Base-by-base conservation (phyloP, 2,329 filamentous ascomycete genomes). In the Dendrostoma leiphaemia region DNA sequence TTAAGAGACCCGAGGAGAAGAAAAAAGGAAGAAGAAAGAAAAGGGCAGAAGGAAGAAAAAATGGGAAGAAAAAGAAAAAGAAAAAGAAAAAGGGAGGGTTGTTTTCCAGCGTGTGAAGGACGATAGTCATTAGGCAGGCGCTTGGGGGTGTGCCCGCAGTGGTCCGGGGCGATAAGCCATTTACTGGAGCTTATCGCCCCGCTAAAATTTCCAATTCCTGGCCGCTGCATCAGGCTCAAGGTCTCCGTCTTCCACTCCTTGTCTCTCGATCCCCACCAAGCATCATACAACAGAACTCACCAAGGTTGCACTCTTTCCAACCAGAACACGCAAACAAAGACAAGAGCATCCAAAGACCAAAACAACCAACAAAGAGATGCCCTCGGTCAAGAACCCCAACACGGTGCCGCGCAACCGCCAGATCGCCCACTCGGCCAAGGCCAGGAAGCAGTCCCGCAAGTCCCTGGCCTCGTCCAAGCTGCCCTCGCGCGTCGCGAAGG, bases 341-440 rank as follows among this genome's bases (percentile, higher is more conserved):
- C 19, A 26, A 31, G 3, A 4, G 4, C 19, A 29, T 13, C 10
- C 13, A 10, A 23, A 19, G 19, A 24, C 0, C 15, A 28, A 7
- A n/a, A 13, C 5, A 26, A 15, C 15, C 6, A 19, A 6, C 26
- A 15, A n/a, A 37, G 24, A 51, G 19, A 83, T 82, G 79, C 74
- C 77, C 15, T 83, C 80, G 45, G 75, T 81, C 62, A 78, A 79
- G 60, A 84, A 82, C 70, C 81, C 80, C 64, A 84, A 84, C 74
- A 74, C 72, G 44, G 73, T 74, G 9, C 82, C 78, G 50, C 77
- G 76, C 63, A 82, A 81, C 73, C 76, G 79, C 13, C 68, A 78
- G 35, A 71, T 71, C 17, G 76, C 77, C 32, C 71, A 73, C 57
- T 71, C 74, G 19, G 71, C 76, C 50, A 76, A 69, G 59, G 68